phyloP scores from a whole-genome alignment of 148 eudicot species.

The Pharnaceum exiguum region DNA sequence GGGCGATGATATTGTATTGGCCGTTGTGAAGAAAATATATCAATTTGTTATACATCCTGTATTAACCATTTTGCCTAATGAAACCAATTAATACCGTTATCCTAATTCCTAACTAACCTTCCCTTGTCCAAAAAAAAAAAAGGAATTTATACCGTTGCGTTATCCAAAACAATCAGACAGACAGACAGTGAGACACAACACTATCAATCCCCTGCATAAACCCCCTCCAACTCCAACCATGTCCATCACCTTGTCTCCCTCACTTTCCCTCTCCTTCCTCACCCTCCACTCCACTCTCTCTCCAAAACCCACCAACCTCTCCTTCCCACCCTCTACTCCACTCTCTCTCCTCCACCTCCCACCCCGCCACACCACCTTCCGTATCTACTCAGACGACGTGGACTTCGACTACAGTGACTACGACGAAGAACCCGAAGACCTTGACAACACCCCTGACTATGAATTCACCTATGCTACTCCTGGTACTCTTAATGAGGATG shows the following conservation, averaged over 20 bases:
- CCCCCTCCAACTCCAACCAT: background rate
- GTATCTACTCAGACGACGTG: conserved; percentile 56
- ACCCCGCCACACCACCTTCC: conserved; percentile 21
- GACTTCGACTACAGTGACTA: conserved; percentile 54
- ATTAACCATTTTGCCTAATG: too few relatives aligned
- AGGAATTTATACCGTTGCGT: too few relatives aligned
- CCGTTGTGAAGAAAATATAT: too few relatives aligned
- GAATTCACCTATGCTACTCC: conserved; percentile 67
- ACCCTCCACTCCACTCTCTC: conserved; percentile 12
- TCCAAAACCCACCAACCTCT: conserved; percentile 19
- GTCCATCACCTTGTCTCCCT: conserved; percentile 22
- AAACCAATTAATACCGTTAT: too few relatives aligned
- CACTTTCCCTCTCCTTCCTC: conserved; percentile 30
- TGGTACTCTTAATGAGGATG: conserved; percentile 1
- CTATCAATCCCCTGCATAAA: conserved; percentile 20
- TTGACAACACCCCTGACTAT: conserved; percentile 77
- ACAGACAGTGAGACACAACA: too few relatives aligned
- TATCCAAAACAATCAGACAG: too few relatives aligned
- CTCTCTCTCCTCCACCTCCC: conserved; percentile 20
- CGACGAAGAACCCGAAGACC: conserved; percentile 79
- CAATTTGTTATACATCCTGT: too few relatives aligned
- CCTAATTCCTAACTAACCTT: too few relatives aligned
- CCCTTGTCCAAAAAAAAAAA: too few relatives aligned
- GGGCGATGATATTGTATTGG: too few relatives aligned
- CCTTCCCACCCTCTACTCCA: conserved; percentile 26